Evolutionary conservation across 116 monocot species (phyloP), one percentile per base, ranked within the genome.

Genomic region (Trichopus zeylanicus): DNA sequence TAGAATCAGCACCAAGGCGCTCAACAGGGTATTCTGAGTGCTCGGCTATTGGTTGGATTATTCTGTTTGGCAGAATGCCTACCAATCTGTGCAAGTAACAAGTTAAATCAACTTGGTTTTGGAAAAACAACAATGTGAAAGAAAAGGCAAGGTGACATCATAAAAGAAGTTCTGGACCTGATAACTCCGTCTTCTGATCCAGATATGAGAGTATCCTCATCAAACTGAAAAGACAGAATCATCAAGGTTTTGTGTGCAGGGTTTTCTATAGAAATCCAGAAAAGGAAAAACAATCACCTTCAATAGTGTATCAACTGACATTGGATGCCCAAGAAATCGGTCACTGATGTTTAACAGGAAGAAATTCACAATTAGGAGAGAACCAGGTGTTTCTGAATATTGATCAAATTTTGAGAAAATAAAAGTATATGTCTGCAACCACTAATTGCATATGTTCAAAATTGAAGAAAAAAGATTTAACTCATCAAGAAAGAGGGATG

Each of bases 11-110:
- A 97, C 91, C 97, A 59, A 97, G 81, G 39, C 77, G 67, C 60
- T 91, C 97, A 34, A 97, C 79, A 26, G 91, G 87, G 60, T 75
- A 87, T 65, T 91, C 97, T 51, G 91, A 86, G 69, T 91, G 97
- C 53, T 86, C 90, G 10, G 84, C 97, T 31, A 97, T 72, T 53
- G 97, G 91, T 29, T 75, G 82, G 47, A 97, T 80, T 57, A 91
- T 84, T 71, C 70, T 87, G 30, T 97, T 97, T 12, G 91, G 97
- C 60, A 97, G 70, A 34, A 97, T 82, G 24, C 87, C 81, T 24
- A 87, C 97, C 73, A 91, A 75, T 54, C 97, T 97, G 30, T 61
- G 29, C 1, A 70, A 29, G 26, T 24, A 38, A 4, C 21, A 59
- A 23, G n/a, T 48, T 35, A 31, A n/a, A n/a, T n/a, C n/a, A n/a